Evolutionary conservation across 2,329 filamentous ascomycete genomes (phyloP), one percentile per base, ranked within the genome.

Genomic region (Ustulina deusta): DNA sequence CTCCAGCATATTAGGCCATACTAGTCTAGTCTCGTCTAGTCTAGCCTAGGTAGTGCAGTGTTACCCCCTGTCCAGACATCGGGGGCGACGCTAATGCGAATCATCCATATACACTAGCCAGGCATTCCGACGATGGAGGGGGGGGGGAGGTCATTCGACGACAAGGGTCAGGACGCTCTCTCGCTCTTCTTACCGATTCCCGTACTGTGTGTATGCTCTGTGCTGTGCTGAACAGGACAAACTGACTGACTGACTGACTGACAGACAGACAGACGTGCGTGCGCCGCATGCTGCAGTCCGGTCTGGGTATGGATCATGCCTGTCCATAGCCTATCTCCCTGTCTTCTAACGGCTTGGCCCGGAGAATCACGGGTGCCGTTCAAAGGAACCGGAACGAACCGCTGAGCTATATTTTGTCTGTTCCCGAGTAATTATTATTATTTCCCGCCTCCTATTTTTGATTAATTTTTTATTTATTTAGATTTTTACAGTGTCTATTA

Each of bases 281-380:
- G 57, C 54, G 36, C 54, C 22, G 54, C 54, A 56, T 55, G 5
- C n/a, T 22, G 10, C 32, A 6, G 27, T 49, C 22, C 15, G 46
- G 10, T 22, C 22, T 20, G 25, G n/a, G 11, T 38, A 57, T 61
- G 55, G 56, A 52, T 61, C 11, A 65, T 61, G 57, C 57, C 51
- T 57, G 52, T 57, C 32, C 13, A 25, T 38, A 17, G 1, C 22
- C 6, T n/a, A 1, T 22, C 27, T 22, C 55, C 38, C n/a, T 58
- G 38, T 38, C 25, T 34, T 46, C 51, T 52, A 38, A 65, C 49
- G 65, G 57, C 66, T 65, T 61, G 66, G 66, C 62, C 57, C 66
- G 66, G 66, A 52, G 62, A 65, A 54, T 62, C 40, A 56, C 61
- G 66, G 61, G 57, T 68, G 48, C 60, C 7, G 65, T 40, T 40